A percentile compares a stretch with the other conserved stretches of the same genome.
Conservation (phyloP, 2,329 filamentous ascomycete species). For the Claviceps quebecensis region DNA sequence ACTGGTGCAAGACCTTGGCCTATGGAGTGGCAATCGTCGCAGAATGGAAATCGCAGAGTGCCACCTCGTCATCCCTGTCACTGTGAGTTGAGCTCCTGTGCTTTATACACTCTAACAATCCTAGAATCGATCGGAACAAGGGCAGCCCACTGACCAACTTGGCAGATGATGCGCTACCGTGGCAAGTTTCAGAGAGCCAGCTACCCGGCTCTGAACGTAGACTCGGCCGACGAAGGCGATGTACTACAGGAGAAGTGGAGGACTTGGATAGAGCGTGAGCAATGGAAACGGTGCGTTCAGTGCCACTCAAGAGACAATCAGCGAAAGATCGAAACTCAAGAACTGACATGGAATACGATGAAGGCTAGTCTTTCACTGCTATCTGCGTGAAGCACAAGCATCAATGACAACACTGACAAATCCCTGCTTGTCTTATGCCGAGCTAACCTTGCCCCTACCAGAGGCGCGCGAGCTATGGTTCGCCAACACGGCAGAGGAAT, state of each 20-base stretch:
- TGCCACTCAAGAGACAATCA: neutral
- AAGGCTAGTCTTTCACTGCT: conserved; percentile 49
- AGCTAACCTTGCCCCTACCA: conserved; percentile 52
- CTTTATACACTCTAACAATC: neutral
- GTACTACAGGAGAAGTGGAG: conserved; percentile 51
- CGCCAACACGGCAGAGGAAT: conserved; percentile 46
- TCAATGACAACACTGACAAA: conserved; percentile 54
- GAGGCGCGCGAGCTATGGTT: conserved; percentile 50
- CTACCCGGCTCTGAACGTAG: conserved; percentile 36
- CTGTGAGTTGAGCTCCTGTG: conserved; percentile 18
- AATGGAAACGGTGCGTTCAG: conserved; percentile 44
- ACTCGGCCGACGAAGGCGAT: conserved; percentile 39
- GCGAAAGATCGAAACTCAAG: neutral
- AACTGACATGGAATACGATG: neutral
- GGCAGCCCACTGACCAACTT: conserved; percentile 7
- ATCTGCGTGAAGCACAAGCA: conserved; percentile 50
- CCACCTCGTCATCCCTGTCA: conserved; percentile 30
- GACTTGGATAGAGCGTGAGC: conserved; percentile 49
- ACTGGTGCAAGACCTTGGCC: conserved; percentile 32
- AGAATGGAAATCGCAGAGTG: conserved; percentile 45
- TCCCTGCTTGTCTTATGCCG: conserved; percentile 53
- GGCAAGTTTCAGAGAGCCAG: conserved; percentile 43
- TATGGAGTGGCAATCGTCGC: conserved; percentile 40
- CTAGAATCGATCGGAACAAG: neutral
- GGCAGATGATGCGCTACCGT: conserved; percentile 38